phyloP scores from a whole-genome alignment of 305 asterid genomes.

The Solanum aculeatissimum region DNA sequence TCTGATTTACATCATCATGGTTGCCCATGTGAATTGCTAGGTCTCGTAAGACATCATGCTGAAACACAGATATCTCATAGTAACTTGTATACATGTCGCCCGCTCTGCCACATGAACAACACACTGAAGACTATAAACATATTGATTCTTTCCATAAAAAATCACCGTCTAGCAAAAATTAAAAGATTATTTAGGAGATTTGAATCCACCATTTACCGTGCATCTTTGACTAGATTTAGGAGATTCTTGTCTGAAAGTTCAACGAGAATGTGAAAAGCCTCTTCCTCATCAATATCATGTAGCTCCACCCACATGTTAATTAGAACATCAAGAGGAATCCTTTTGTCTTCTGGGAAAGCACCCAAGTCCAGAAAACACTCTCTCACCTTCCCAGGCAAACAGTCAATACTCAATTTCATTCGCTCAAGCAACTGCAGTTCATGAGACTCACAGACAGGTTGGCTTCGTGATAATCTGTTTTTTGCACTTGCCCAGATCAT shows the following conservation, averaged over 20 bases:
- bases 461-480: conserved; percentile 59
- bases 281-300: conserved; percentile 73
- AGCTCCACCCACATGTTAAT: conserved; percentile 92
- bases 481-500: conserved; percentile 77
- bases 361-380: conserved; percentile 87
- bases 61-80: conserved; percentile 75
- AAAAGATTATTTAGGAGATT: not conserved
- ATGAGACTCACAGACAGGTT: conserved; percentile 70
- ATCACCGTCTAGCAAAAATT: not conserved
- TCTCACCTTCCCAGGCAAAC: conserved; percentile 54
- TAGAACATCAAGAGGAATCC: conserved; percentile 75
- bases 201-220: conserved; percentile 32
- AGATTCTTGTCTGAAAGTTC: conserved; percentile 87
- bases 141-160: not conserved
- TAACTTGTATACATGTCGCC: conserved; percentile 83
- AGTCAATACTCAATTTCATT: conserved; percentile 75
- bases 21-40: conserved; percentile 65
- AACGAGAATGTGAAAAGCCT: conserved; percentile 71
- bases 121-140: not conserved
- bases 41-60: conserved; percentile 86
- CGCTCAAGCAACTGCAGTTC: conserved; percentile 66
- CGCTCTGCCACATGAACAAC: conserved; percentile 31
- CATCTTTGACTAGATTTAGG: conserved; percentile 64
- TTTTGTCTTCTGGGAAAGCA: conserved; percentile 80
- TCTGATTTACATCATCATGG: conserved; percentile 37